These are phyloP conservation scores for Candida sphagnicola DNA, from an alignment of 805 yeast genomes.

Conservation along the genomic window DNA sequence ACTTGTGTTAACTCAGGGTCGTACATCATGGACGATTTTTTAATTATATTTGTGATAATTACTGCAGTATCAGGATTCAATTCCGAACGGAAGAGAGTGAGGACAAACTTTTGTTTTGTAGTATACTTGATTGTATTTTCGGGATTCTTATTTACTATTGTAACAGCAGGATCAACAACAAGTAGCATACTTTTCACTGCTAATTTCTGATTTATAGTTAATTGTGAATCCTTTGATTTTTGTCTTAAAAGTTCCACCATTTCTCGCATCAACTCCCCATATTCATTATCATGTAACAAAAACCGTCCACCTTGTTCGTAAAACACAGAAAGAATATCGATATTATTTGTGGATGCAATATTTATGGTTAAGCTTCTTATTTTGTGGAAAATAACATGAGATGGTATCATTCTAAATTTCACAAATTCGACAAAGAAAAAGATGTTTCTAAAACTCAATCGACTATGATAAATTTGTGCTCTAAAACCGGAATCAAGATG, in stretches of 20 bases:
- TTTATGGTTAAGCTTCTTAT: constrained; percentile 56
- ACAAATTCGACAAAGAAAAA: constrained; percentile 70
- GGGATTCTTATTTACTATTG: constrained; percentile 25
- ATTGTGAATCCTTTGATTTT: constrained; percentile 44
- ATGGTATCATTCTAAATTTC: constrained; percentile 70
- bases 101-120: constrained; percentile 29
- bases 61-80: constrained; percentile 31
- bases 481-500: constrained; percentile 59
- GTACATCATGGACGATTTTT: constrained; percentile 46
- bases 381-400: constrained; percentile 69
- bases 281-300: constrained; percentile 54
- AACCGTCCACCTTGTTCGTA: constrained; percentile 73
- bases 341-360: constrained; percentile 49
- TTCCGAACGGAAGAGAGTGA: constrained; percentile 47
- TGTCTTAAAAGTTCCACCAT: constrained; percentile 55
- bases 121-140: constrained; percentile 7
- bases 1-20: constrained; percentile 27
- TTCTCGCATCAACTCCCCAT: constrained; percentile 54
- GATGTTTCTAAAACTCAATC: constrained; percentile 53
- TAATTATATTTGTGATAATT: constrained; percentile 23
- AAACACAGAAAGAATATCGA: constrained; percentile 65
- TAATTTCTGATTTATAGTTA: constrained; percentile 53
- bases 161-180: constrained; percentile 52
- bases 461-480: constrained; percentile 50
- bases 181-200: constrained; percentile 56